Percentiles rank a stretch among this genome's conserved stretches.
phyloP scores from a whole-genome alignment of 805 yeast genomes.

The Isabelozyma gotoi region DNA sequence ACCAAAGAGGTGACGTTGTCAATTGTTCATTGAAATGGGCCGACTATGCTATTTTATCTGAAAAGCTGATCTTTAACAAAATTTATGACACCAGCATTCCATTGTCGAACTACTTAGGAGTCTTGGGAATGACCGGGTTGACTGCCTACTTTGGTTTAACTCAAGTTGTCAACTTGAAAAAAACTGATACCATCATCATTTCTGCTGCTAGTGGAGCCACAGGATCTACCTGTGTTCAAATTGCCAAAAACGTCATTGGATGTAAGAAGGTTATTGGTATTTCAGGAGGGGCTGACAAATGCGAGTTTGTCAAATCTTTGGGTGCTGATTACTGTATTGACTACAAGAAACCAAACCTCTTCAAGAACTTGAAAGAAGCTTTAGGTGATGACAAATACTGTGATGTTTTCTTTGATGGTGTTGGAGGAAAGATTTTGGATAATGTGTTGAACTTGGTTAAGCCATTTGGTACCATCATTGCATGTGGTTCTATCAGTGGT shows the following conservation, averaged over 20 bases:
- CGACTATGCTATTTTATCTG: constrained; percentile 17
- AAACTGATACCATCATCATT: constrained; percentile 21
- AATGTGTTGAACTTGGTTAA: constrained; percentile 13
- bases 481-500: constrained; percentile 31
- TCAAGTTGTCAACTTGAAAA: constrained; percentile 15
- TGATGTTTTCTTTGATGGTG: constrained; percentile 24
- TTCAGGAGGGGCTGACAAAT: constrained; percentile 20
- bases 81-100: constrained; percentile 17
- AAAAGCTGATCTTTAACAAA: constrained; percentile 12
- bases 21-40: constrained; percentile 21
- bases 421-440: constrained; percentile 23
- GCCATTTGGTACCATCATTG: constrained; percentile 21
- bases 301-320: constrained; percentile 17
- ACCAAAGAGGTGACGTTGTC: constrained; percentile 24
- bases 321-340: constrained; percentile 24
- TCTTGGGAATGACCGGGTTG: constrained; percentile 27
- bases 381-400: constrained; percentile 31
- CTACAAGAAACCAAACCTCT: constrained; percentile 32
- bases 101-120: constrained; percentile 22
- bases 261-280: constrained; percentile 29
- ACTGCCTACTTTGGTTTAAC: constrained; percentile 29
- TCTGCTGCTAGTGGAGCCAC: constrained; percentile 36
- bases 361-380: constrained; percentile 33
- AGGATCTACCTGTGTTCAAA: constrained; percentile 30
- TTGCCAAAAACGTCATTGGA: constrained; percentile 27